These are phyloP conservation scores for Stephania japonica DNA, from an alignment of 164 flowering plant species.

Conservation along the genomic window DNA sequence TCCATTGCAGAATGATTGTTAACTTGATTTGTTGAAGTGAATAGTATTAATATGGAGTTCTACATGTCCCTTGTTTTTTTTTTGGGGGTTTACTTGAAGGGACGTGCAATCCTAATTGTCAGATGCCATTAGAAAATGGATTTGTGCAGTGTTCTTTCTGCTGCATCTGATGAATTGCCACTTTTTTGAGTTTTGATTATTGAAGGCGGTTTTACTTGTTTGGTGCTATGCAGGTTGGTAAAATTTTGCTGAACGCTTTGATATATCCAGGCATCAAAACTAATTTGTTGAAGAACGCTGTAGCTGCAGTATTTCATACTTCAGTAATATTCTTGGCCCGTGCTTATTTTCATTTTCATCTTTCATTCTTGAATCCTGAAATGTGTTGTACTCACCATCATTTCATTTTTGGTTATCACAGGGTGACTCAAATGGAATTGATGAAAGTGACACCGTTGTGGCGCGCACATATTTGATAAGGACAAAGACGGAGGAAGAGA, in stretches of 20 bases:
- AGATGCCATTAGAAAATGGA: background rate
- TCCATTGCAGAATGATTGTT: background rate
- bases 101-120: background rate
- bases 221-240: conserved; percentile 66
- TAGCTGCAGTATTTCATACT: conserved; percentile 87
- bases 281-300: conserved; percentile 63
- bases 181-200: background rate
- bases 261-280: conserved; percentile 91
- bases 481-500: conserved; percentile 69
- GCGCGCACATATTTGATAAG: conserved; percentile 80
- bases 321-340: conserved; percentile 41
- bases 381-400: background rate
- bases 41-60: background rate
- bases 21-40: background rate
- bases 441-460: conserved; percentile 32
- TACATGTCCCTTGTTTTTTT: background rate
- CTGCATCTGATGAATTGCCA: background rate
- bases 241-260: conserved; percentile 78
- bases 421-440: conserved; percentile 41
- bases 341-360: background rate
- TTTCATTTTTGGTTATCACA: conserved; percentile 11
- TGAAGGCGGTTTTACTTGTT: background rate
- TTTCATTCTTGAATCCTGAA: background rate
- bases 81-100: background rate
- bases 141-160: background rate